Evolutionary conservation across 208 protist species (phyloP).

Genomic region (Leishmania mexicana): DNA sequence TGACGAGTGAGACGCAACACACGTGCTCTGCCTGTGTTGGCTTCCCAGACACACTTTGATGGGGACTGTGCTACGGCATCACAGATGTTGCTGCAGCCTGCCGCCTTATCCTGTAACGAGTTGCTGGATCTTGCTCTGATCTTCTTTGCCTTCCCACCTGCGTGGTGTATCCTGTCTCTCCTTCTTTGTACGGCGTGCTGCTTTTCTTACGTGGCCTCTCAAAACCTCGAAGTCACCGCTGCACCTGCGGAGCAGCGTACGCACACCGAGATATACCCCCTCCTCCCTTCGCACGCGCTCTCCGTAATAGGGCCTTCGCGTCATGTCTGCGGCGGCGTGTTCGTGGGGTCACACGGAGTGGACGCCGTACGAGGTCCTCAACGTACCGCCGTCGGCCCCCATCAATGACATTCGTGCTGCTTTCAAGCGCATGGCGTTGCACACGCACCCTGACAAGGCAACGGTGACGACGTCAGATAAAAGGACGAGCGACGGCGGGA

Average conservation of each 20-base stretch:
- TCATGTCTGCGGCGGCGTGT: neutral
- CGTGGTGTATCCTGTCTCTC: neutral
- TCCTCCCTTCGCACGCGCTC: neutral
- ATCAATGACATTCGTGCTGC: conserved; percentile 64
- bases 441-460: conserved; percentile 77
- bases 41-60: neutral
- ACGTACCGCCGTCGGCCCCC: conserved; percentile 32
- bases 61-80: neutral
- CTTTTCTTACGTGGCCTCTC: neutral
- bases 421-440: conserved; percentile 68
- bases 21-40: neutral
- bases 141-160: too few species aligned
- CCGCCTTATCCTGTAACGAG: neutral
- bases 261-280: neutral
- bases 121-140: neutral
- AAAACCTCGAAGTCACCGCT: neutral
- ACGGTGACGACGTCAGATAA: neutral
- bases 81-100: neutral
- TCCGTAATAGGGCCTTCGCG: neutral
- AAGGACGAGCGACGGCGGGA: neutral
- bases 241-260: neutral
- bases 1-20: neutral
- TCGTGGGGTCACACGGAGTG: conserved; percentile 37
- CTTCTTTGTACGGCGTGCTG: neutral
- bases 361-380: conserved; percentile 69